Percentiles rank a stretch among this genome's conserved stretches.
Conservation (phyloP, 805 yeast species). For the Candida vaughaniae region DNA sequence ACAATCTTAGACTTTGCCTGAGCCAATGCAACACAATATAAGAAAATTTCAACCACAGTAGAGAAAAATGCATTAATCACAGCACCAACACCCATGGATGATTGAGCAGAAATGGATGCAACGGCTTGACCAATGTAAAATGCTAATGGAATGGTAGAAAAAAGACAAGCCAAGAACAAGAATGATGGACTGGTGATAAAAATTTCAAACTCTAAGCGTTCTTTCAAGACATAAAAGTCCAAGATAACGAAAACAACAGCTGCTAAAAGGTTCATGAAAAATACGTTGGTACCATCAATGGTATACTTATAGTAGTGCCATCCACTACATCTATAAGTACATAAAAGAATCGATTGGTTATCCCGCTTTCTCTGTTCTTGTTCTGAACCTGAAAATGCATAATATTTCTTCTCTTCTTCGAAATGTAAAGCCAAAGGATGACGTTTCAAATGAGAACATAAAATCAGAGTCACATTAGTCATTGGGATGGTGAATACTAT, state of each 20-base stretch:
- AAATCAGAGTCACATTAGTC: constrained; percentile 71
- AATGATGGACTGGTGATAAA: constrained; percentile 60
- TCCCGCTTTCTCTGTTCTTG: constrained; percentile 31
- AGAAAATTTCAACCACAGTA: constrained; percentile 87
- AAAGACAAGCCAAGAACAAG: constrained; percentile 71
- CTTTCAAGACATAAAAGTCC: constrained; percentile 67
- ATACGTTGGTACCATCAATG: constrained; percentile 92
- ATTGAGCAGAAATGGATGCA: constrained; percentile 97
- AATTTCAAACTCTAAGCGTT: constrained; percentile 32
- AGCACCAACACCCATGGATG: constrained; percentile 98
- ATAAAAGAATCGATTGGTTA: constrained; percentile 65
- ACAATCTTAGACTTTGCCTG: constrained; percentile 86
- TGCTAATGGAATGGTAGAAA: constrained; percentile 89
- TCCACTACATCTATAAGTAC: constrained; percentile 92
- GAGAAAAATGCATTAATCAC: constrained; percentile 97
- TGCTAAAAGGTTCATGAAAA: constrained; percentile 79
- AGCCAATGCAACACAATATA: constrained; percentile 86
- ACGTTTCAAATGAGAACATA: constrained; percentile 76
- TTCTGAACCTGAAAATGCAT: constrained; percentile 23
- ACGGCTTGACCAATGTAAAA: constrained; percentile 98
- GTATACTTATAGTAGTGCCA: constrained; percentile 94
- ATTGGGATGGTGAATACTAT: constrained; percentile 89
- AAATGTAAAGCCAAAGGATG: constrained; percentile 90
- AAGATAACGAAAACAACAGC: constrained; percentile 80
- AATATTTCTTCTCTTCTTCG: constrained; percentile 54